Evolutionary conservation across 169 alveolate species (phyloP), one percentile per base, ranked within the genome.

Genomic region (Neospora caninum): DNA sequence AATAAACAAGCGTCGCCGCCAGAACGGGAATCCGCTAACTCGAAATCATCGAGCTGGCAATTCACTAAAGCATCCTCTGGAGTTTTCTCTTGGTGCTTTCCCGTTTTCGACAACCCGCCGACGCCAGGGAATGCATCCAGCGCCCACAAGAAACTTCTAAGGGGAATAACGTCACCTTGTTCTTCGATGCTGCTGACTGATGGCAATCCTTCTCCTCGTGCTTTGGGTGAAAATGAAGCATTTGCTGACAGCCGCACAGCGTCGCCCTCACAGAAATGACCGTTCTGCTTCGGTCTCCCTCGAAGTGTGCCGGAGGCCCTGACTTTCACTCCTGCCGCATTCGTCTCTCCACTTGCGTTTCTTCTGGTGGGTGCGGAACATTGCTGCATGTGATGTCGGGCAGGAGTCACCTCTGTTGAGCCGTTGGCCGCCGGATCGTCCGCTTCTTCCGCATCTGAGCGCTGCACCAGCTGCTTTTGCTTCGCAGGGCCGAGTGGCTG

Each of bases 1-100:
- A 98, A 94, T 9, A 93, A 69, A n/a, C 89, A 41, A 20, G 89
- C 89, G 20, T 82, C 89, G 31, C 89, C 89, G 25, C 89, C 89
- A 0, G 41, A 82, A 29, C 89, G 89, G 7, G 67, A 36, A 82
- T 82, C 89, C 4, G 89, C 89, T 25, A 82, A n/a, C 31, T 82
- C 89, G 41, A 82, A 82, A 41, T 82, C 89, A 41, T 82, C 89
- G 39, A 82, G n/a, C 41, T 82, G 54, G 0, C 54, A 78, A 34
- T 39, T 39, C 41, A 38, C 53, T 39, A 78, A 0, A 31, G 87
- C 25, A 6, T 78, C 87, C 34, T 78, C 87, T 20, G 87, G 34
- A 34, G 41, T 18, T 22, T 34, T 22, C 27, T 39, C 43, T 25
- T 16, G 29, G 27, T 34, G 45, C 87, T 34, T 39, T 34, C 34